Percentiles rank a stretch among this genome's conserved stretches.
Evolutionary conservation across 1,139 yeast species (phyloP).

Genomic region (Magnusiomyces fungicola): DNA sequence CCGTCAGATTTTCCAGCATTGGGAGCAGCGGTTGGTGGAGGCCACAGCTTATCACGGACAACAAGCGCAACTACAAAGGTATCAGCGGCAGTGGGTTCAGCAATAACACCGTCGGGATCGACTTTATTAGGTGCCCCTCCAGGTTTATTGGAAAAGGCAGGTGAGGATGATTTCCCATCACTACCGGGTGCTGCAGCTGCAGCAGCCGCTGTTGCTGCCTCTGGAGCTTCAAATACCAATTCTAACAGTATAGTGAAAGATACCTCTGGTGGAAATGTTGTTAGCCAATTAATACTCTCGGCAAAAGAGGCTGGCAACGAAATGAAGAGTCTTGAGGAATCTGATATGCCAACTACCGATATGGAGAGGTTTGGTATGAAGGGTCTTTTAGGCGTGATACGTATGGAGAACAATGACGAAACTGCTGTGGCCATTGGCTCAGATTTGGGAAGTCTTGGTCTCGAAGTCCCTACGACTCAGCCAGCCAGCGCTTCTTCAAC

Average conservation of each 20-base stretch:
- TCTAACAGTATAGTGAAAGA: not conserved
- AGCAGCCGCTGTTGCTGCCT: not conserved
- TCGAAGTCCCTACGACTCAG: conserved; percentile 24
- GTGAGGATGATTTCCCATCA: conserved; percentile 22
- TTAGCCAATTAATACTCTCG: too few species aligned
- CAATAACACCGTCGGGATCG: conserved; percentile 2
- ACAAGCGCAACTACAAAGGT: not conserved
- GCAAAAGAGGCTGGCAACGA: too few species aligned
- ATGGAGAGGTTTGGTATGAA: conserved; percentile 55
- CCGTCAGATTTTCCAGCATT: conserved; percentile 29
- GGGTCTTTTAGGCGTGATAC: conserved; percentile 62
- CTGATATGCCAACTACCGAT: conserved; percentile 13
- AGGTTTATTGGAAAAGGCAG: conserved; percentile 7
- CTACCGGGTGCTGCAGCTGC: conserved; percentile 15
- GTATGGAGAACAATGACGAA: conserved; percentile 59
- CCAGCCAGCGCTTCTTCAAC: not conserved
- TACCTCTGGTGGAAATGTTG: too few species aligned
- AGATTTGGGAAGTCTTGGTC: conserved; percentile 67
- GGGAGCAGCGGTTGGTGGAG: conserved; percentile 10
- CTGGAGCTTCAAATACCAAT: conserved; percentile 7
- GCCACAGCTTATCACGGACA: not conserved
- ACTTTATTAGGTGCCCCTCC: conserved; percentile 7
- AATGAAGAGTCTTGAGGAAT: too few species aligned
- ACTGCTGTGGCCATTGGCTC: conserved; percentile 75
- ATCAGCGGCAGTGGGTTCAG: conserved; percentile 4